Evolutionary conservation across 208 protist species (phyloP), one percentile per base, ranked within the genome.

Genomic region (Endotrypanum monterogeii): DNA sequence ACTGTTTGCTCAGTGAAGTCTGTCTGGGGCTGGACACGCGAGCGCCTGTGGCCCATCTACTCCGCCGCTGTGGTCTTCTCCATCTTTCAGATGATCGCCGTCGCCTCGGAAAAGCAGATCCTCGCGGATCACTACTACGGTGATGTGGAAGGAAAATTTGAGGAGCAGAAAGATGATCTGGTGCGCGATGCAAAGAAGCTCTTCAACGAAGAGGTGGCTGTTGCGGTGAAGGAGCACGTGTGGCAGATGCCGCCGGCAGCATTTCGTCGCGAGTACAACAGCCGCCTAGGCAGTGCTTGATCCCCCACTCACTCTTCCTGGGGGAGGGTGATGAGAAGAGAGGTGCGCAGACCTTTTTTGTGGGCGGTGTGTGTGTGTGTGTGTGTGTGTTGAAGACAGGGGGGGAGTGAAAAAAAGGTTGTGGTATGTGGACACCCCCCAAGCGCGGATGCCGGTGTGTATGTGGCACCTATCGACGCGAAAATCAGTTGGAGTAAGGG

Each of bases 121-220:
- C 20, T 96, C 16, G 92, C 92, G 6, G 92, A 96, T 63, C 84
- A 94, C 83, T 89, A 91, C 76, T 94, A 86, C 75, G 92, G 92
- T 48, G 62, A 66, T 37, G 63, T 74, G 12, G 71, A 74, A 16
- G 75, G 68, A 51, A 77, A 74, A 41, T 78, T 80, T 28, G 77
- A 80, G 23, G 60, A 79, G 58, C 61, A 88, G 70, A 69, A 82
- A 39, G 78, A 84, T 14, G 83, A 90, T 50, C 70, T 87, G 3
- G 58, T 90, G 55, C 68, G 57, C 68, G 88, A 92, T 16, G 71
- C 80, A 37, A 87, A 88, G 73, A 90, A 90, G 78, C 78, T 89
- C 39, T 93, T 94, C 56, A 84, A 93, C 67, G 92, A 96, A 86
- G 92, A 96, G 84, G 82, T 92, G 37, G 62, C 89, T 11, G 79